Percentiles rank a stretch among this genome's conserved stretches.
These are phyloP conservation scores for Leishmania tropica DNA, from an alignment of 208 protist genomes.

Conservation along the genomic window DNA sequence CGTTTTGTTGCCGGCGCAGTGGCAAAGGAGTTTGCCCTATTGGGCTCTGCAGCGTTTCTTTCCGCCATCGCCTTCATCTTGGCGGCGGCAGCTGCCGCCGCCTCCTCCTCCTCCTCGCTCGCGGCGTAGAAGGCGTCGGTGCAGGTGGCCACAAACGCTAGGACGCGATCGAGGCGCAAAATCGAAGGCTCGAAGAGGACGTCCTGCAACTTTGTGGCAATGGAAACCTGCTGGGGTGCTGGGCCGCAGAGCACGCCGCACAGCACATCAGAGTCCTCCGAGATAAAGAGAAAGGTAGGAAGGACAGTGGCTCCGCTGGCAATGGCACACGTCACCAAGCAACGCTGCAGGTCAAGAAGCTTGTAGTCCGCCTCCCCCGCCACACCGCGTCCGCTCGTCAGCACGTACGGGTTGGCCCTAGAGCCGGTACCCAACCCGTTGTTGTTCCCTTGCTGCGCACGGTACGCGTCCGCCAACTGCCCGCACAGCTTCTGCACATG, in stretches of 20 bases:
- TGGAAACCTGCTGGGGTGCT: conserved; percentile 61
- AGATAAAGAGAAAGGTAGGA: conserved; percentile 81
- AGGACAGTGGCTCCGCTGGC: conserved; percentile 17
- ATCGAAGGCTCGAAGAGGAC: conserved; percentile 77
- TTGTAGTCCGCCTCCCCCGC: conserved; percentile 92
- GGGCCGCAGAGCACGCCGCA: conserved; percentile 85
- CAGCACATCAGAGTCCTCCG: conserved; percentile 88
- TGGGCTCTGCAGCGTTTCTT: conserved; percentile 7
- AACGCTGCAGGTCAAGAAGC: conserved; percentile 77
- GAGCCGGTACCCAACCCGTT: background rate
- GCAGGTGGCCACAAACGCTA: conserved; percentile 76
- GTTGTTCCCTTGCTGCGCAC: conserved; percentile 1
- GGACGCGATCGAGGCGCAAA: conserved; percentile 67
- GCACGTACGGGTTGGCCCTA: conserved; percentile 34
- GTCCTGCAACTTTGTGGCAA: conserved; percentile 81
- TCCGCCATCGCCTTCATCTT: conserved; percentile 9
- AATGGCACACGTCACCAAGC: conserved; percentile 40
- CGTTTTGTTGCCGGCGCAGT: background rate
- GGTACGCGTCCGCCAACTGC: conserved; percentile 44
- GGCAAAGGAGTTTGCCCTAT: background rate
- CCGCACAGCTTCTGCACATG: conserved; percentile 54
- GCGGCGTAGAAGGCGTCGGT: conserved; percentile 56
- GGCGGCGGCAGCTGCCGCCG: conserved; percentile 7
- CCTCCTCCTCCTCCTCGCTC: conserved; percentile 26
- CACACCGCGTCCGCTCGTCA: conserved; percentile 77